These are phyloP conservation scores for Fusarium buharicum DNA, from an alignment of 2,329 filamentous ascomycete species.

Conservation along the genomic window DNA sequence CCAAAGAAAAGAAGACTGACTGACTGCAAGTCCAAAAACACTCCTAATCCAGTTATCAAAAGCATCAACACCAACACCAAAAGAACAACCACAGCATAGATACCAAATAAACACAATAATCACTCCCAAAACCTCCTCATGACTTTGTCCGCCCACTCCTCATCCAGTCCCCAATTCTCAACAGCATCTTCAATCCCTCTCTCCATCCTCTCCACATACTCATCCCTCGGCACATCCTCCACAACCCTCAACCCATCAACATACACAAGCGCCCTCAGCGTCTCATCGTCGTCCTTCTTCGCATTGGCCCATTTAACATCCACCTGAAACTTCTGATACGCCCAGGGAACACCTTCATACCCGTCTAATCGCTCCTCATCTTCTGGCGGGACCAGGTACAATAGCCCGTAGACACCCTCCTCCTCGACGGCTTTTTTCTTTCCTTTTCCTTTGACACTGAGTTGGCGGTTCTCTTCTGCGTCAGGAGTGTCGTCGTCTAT, in stretches of 20 bases:
- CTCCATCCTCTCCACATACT: slow-evolving; percentile 74
- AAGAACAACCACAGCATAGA: not conserved
- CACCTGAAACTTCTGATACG: slow-evolving; percentile 64
- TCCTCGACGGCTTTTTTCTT: slow-evolving; percentile 12
- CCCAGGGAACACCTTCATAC: slow-evolving; percentile 71
- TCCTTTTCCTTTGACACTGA: slow-evolving; percentile 20
- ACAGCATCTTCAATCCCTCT: slow-evolving; percentile 69
- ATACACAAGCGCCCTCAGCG: slow-evolving; percentile 65
- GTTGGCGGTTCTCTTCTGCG: slow-evolving; percentile 2
- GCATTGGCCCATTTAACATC: slow-evolving; percentile 49
- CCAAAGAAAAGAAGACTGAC: not conserved
- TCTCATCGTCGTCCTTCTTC: slow-evolving; percentile 38
- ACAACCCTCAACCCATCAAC: slow-evolving; percentile 59
- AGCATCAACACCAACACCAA: not conserved
- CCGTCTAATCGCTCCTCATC: slow-evolving; percentile 65
- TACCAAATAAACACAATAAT: not conserved
- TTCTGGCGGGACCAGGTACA: slow-evolving; percentile 61
- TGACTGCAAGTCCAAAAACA: not conserved
- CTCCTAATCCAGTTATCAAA: not conserved
- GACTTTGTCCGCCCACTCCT: slow-evolving; percentile 63
- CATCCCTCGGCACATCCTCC: slow-evolving; percentile 58
- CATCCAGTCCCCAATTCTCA: slow-evolving; percentile 62
- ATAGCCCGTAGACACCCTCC: slow-evolving; percentile 64
- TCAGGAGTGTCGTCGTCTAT: slow-evolving; percentile 14
- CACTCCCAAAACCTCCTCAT: slow-evolving; percentile 59